phyloP scores from a whole-genome alignment of 192 early-diverging fungal genomes.

The Mortierella alpina region DNA sequence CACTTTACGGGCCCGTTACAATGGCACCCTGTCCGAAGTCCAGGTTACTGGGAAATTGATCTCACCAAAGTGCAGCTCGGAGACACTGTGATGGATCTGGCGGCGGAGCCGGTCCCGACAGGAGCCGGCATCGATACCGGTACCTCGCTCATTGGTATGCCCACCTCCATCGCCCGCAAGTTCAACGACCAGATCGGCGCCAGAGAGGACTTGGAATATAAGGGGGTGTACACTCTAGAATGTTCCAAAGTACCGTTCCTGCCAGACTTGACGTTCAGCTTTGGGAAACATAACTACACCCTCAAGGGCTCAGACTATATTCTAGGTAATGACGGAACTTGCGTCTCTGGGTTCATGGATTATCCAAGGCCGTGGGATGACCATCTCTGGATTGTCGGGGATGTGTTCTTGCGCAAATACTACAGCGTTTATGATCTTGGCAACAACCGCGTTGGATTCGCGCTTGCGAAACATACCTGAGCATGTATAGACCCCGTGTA shows the following conservation, averaged over 20 bases:
- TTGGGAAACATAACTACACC: conserved; percentile 70
- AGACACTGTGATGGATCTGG: conserved; percentile 76
- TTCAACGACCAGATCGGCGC: conserved; percentile 93
- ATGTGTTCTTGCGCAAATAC: conserved; percentile 83
- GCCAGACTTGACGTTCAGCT: conserved; percentile 82
- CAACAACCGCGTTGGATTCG: conserved; percentile 74
- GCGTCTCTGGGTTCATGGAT: conserved; percentile 78
- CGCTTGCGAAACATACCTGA: conserved; percentile 8
- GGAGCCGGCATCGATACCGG: conserved; percentile 95
- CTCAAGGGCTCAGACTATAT: conserved; percentile 69
- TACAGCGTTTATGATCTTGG: conserved; percentile 77
- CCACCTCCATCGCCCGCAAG: conserved; percentile 81
- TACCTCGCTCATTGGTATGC: conserved; percentile 85
- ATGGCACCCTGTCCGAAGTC: conserved; percentile 89
- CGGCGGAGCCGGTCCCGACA: conserved; percentile 12
- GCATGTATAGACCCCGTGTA: no score
- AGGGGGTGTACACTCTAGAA: conserved; percentile 90
- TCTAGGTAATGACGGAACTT: conserved; percentile 67
- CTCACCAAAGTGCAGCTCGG: conserved; percentile 83
- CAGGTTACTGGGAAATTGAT: conserved; percentile 98
- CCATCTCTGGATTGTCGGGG: conserved; percentile 84
- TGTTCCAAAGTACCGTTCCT: conserved; percentile 75
- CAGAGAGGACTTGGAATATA: conserved; percentile 81
- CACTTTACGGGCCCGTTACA: conserved; percentile 78
- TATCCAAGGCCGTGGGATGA: conserved; percentile 80